Conservation (phyloP, 352 stramenopile species). For the Phytophthora nicotianae region DNA sequence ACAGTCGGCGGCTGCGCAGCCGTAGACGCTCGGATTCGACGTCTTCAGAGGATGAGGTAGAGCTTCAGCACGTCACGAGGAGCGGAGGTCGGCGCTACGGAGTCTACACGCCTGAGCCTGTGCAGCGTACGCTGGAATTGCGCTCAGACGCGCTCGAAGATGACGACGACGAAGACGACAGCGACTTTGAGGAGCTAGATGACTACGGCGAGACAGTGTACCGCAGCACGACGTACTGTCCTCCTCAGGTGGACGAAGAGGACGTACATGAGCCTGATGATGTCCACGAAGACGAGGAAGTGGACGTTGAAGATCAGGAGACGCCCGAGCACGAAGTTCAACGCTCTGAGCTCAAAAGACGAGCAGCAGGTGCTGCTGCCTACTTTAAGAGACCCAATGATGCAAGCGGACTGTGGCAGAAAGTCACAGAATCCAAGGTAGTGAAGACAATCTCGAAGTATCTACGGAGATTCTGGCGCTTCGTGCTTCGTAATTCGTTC, state of each 20-base stretch:
- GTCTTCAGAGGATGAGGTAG: conserved; percentile 26
- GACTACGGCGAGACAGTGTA: conserved; percentile 37
- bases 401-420: conserved; percentile 13
- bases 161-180: conserved; percentile 47
- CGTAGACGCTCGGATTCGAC: conserved; percentile 26
- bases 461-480: conserved; percentile 50
- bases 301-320: conserved; percentile 32
- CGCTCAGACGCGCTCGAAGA: conserved; percentile 49
- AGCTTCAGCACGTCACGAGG: conserved; percentile 13
- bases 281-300: conserved; percentile 35
- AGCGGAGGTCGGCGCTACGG: conserved; percentile 15
- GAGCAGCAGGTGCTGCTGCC: conserved; percentile 37
- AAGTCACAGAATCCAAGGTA: conserved; percentile 18
- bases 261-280: conserved; percentile 33
- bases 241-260: conserved; percentile 28
- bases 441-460: conserved; percentile 34
- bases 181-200: conserved; percentile 45
- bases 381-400: conserved; percentile 28
- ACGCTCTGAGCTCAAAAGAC: conserved; percentile 38
- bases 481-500: conserved; percentile 69
- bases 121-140: conserved; percentile 68
- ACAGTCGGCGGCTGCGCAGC: conserved; percentile 34
- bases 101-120: conserved; percentile 52
- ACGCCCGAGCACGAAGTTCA: conserved; percentile 18
- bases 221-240: conserved; percentile 30